These are phyloP conservation scores for Anisodus tanguticus DNA, from an alignment of 257 asterid genomes.

Conservation along the genomic window DNA sequence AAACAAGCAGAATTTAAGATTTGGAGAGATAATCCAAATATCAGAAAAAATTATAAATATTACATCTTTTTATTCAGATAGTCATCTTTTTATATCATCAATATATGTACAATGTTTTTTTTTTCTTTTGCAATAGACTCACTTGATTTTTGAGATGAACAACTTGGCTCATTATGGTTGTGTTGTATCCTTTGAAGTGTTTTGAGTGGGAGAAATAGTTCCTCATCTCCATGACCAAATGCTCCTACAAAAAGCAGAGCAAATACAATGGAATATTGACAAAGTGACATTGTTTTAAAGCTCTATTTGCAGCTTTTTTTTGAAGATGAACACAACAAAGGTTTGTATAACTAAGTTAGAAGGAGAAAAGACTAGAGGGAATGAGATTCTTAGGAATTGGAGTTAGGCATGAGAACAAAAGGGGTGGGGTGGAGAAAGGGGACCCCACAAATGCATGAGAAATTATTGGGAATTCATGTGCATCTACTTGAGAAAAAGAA, in stretches of 20 bases:
- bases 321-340: constrained; percentile 10
- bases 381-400: constrained; percentile 65
- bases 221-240: constrained; percentile 45
- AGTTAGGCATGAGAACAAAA: constrained; percentile 71
- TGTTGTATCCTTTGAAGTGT: constrained; percentile 39
- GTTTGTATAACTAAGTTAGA: background rate
- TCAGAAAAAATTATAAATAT: too few species aligned
- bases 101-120: background rate
- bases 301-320: background rate
- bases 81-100: too few species aligned
- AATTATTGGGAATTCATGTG: constrained; percentile 97
- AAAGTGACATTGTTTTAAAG: constrained; percentile 2
- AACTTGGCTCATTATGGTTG: constrained; percentile 31
- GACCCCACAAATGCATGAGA: constrained; percentile 91
- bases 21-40: too few species aligned
- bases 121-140: constrained; percentile 35
- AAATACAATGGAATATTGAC: constrained; percentile 23
- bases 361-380: constrained; percentile 31
- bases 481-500: constrained; percentile 36
- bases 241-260: constrained; percentile 39
- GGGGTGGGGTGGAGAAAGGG: constrained; percentile 57
- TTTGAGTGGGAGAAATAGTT: constrained; percentile 49
- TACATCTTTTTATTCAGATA: too few species aligned
- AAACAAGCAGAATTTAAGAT: too few species aligned
- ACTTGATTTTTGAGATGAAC: constrained; percentile 62